Base-by-base conservation (phyloP, 2,329 filamentous ascomycete species). In the Exophiala calicioides region DNA sequence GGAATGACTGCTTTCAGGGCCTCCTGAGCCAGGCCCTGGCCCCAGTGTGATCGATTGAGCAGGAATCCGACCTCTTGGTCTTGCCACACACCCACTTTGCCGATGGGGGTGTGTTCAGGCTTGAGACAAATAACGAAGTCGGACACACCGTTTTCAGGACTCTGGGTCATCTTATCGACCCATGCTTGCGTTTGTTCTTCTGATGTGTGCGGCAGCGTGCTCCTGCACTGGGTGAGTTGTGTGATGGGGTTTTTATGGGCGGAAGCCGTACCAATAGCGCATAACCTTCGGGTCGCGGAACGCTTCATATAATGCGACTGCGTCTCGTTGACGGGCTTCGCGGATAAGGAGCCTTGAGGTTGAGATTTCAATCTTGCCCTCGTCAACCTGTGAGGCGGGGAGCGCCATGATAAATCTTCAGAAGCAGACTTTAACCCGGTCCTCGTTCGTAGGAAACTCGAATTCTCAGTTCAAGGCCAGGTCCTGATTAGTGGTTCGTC, bases 261-360 rank as follows among this genome's bases (percentile, higher is more conserved):
- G 18, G 23, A 15, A 5, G 10, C 44, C 46, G 16, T 43, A 57
- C 54, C 52, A 55, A 23, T 55, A 57, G 30, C 37, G 30, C 55
- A 53, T 57, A 15, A 53, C 52, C 36, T 55, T 44, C 2, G 52
- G 37, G 29, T 57, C 49, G 2, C 30, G 42, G 36, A 57, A 57
- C 15, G 45, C 51, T 36, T 45, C 52, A 18, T 52, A 30, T 7
- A 57, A 23, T 5, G 24, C 41, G 5, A 32, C 23, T 6, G 34
- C 48, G 20, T 57, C 48, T 15, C 27, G 27, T 26, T 20, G 21
- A 30, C 23, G 24, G 3, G 54, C 54, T 12, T 34, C 54, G 12
- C 48, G 48, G 9, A 57, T 44, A 18, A 57, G 26, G 16, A 57
- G 49, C 3, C 54, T 42, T 16, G 52, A 10, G 12, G 52, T 57